Percentiles rank a stretch among this genome's conserved stretches.
Evolutionary conservation across 2,329 filamentous ascomycete genomes (phyloP).

Genomic region (Dothiorella sarmentorum): DNA sequence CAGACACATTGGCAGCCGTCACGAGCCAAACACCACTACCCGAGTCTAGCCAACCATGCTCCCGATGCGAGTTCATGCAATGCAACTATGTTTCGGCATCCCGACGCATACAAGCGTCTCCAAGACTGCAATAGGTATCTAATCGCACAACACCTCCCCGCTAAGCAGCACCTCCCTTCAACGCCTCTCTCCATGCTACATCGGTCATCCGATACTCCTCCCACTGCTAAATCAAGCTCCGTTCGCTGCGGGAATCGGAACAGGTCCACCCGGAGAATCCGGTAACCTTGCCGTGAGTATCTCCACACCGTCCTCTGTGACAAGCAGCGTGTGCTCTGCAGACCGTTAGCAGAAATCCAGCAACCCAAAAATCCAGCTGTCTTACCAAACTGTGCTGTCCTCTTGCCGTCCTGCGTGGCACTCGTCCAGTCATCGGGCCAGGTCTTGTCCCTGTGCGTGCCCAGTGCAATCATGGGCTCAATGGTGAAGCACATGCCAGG

Average conservation of each 20-base stretch:
- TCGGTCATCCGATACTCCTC: not conserved
- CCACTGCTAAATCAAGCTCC: slow-evolving; percentile 21
- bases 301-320: slow-evolving; percentile 79
- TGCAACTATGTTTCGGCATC: slow-evolving; percentile 1
- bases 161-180: not conserved
- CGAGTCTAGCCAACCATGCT: not conserved
- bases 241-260: slow-evolving; percentile 52
- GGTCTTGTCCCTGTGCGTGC: slow-evolving; percentile 86
- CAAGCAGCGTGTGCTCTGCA: slow-evolving; percentile 74
- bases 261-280: slow-evolving; percentile 71
- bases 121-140: slow-evolving; percentile 4
- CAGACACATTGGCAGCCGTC: slow-evolving; percentile 13
- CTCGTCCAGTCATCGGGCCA: slow-evolving; percentile 99
- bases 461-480: slow-evolving; percentile 95
- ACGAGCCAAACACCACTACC: not conserved
- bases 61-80: not conserved
- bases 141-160: not conserved
- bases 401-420: slow-evolving; percentile 82
- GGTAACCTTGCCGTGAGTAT: slow-evolving; percentile 70
- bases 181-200: slow-evolving; percentile 1
- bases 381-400: slow-evolving; percentile 88
- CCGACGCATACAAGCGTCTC: slow-evolving; percentile 3
- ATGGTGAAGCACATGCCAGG: slow-evolving; percentile 99
- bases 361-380: not conserved
- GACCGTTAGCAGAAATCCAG: not conserved